Percentiles rank a stretch among this genome's conserved stretches.
Conservation (phyloP, 2,329 filamentous ascomycete species). For the Dactylellina parvicollis region DNA sequence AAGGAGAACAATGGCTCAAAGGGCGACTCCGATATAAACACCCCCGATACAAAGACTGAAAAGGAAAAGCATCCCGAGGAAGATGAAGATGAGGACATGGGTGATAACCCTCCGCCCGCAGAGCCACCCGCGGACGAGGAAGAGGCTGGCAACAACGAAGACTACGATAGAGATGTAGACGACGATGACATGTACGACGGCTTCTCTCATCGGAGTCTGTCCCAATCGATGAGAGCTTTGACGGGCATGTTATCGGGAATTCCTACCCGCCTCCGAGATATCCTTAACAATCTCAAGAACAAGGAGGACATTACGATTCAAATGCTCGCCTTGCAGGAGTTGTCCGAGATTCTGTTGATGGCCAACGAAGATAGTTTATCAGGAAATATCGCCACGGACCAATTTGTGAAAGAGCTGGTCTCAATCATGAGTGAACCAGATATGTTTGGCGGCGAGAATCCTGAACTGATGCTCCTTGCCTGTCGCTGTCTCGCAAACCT, state of each 20-base stretch:
- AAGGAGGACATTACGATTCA: constrained; percentile 89
- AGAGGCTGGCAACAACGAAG: constrained; percentile 65
- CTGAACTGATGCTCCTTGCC: constrained; percentile 95
- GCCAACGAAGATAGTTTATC: constrained; percentile 97
- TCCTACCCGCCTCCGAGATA: constrained; percentile 79
- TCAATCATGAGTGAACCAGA: constrained; percentile 84
- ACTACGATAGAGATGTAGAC: constrained; percentile 69
- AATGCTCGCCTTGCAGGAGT: constrained; percentile 88
- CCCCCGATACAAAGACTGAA: constrained; percentile 58
- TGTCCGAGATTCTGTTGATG: constrained; percentile 91
- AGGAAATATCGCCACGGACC: constrained; percentile 92
- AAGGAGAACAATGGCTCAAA: constrained; percentile 50
- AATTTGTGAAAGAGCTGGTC: constrained; percentile 94
- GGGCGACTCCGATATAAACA: constrained; percentile 23
- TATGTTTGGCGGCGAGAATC: constrained; percentile 87
- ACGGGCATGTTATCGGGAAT: constrained; percentile 92
- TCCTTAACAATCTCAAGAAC: constrained; percentile 77
- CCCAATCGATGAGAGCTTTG: constrained; percentile 83
- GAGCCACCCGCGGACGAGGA: constrained; percentile 61
- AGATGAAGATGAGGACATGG: constrained; percentile 53
- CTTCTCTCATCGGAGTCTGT: constrained; percentile 71
- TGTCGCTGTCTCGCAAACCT: constrained; percentile 95
- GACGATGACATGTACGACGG: constrained; percentile 75
- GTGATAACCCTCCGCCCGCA: constrained; percentile 54
- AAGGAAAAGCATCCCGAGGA: constrained; percentile 47